Evolutionary conservation across 2,329 filamentous ascomycete species (phyloP).

Genomic region (Fusarium udum): DNA sequence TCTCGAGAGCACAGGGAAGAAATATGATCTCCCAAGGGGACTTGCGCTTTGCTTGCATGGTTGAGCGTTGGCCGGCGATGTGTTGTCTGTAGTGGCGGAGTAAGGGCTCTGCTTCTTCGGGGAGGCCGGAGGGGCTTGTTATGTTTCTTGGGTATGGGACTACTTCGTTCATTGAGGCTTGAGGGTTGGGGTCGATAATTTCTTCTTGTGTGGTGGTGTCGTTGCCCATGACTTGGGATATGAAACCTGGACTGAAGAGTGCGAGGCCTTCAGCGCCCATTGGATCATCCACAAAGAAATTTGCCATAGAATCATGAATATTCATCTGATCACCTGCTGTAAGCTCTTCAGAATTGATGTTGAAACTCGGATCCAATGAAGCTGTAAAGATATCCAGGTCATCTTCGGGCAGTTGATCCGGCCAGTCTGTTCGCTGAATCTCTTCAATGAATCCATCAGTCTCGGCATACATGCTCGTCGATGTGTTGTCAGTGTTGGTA

Average conservation of each 20-base stretch:
- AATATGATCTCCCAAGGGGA: constrained; percentile 57
- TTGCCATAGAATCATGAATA: constrained; percentile 22
- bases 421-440: constrained; percentile 35
- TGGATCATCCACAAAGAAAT: constrained; percentile 33
- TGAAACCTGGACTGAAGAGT: constrained; percentile 36
- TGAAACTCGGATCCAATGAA: constrained; percentile 23
- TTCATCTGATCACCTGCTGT: constrained; percentile 6
- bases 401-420: constrained; percentile 29
- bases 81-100: constrained; percentile 44
- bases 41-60: constrained; percentile 46
- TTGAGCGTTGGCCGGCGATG: constrained; percentile 42
- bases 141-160: constrained; percentile 1
- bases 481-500: constrained; percentile 17
- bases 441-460: constrained; percentile 34
- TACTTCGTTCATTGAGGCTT: not conserved
- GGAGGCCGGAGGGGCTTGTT: not conserved
- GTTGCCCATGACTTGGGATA: constrained; percentile 34
- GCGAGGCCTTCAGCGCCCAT: constrained; percentile 36
- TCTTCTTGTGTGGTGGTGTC: not conserved
- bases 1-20: constrained; percentile 53
- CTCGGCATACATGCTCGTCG: constrained; percentile 25
- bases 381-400: constrained; percentile 35
- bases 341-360: not conserved
- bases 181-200: accelerated
- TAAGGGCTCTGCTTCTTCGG: constrained; percentile 39